Percentiles rank a stretch among this genome's conserved stretches.
Evolutionary conservation across 2,329 filamentous ascomycete genomes (phyloP).

Genomic region (Akanthomyces dipterigenus): DNA sequence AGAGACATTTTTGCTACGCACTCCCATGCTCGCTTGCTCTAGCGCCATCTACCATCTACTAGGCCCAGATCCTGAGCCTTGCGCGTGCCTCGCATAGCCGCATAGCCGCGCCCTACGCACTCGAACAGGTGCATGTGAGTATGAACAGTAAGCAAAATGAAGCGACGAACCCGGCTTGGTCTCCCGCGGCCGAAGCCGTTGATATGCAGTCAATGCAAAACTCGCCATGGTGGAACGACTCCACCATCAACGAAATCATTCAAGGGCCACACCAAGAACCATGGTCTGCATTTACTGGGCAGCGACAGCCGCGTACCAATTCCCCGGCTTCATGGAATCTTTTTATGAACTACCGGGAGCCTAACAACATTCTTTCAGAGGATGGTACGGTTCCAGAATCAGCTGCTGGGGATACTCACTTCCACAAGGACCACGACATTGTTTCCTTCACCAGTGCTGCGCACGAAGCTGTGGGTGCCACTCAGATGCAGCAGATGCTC

Average conservation of each 20-base stretch:
- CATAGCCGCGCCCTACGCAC: not conserved
- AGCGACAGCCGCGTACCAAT: not conserved
- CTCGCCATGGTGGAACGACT: not conserved
- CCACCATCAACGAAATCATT: not conserved
- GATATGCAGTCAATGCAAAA: not conserved
- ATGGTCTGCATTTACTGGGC: not conserved
- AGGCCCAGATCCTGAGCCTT: not conserved
- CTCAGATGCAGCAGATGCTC: constrained; percentile 1
- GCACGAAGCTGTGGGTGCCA: not conserved
- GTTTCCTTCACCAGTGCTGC: not conserved
- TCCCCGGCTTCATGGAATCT: not conserved
- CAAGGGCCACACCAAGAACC: not conserved
- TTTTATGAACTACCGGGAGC: not conserved
- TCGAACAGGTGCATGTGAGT: not conserved
- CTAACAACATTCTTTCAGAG: not conserved
- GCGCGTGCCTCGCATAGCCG: not conserved
- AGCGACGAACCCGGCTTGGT: not conserved
- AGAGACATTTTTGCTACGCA: not conserved
- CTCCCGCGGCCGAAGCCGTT: not conserved
- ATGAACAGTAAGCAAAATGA: not conserved
- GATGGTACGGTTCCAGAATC: constrained; percentile 1
- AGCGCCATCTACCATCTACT: not conserved
- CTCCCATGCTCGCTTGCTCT: not conserved
- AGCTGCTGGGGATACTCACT: not conserved
- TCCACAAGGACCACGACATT: not conserved